Percentiles rank a stretch among this genome's conserved stretches.
Conservation (phyloP, 2,329 filamentous ascomycete species). For the Ceratocystis smalleyi region DNA sequence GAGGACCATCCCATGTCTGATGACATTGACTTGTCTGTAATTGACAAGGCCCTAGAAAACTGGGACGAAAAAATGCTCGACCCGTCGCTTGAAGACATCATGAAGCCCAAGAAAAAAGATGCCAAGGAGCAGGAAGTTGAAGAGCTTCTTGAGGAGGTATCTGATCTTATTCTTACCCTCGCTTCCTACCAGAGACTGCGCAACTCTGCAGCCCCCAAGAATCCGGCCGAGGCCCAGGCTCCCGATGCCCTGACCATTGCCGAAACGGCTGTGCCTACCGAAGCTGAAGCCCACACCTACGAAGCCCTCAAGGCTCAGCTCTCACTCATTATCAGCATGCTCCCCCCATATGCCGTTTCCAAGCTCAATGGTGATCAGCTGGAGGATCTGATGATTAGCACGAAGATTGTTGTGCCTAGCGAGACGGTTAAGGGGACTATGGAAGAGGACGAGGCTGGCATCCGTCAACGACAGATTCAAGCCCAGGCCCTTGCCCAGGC, state of each 20-base stretch:
- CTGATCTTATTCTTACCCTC: constrained; percentile 60
- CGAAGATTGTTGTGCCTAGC: constrained; percentile 55
- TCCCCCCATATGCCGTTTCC: constrained; percentile 74
- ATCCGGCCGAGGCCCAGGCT: constrained; percentile 45
- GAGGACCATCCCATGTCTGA: constrained; percentile 25
- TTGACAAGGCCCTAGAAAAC: constrained; percentile 40
- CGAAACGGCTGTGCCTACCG: constrained; percentile 49
- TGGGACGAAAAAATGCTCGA: constrained; percentile 45
- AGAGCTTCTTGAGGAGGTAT: constrained; percentile 57
- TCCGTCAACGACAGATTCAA: constrained; percentile 35
- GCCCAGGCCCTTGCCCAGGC: constrained; percentile 19
- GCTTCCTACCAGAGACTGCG: constrained; percentile 67
- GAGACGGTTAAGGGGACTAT: constrained; percentile 63
- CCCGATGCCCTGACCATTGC: constrained; percentile 54
- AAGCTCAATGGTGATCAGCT: constrained; percentile 76
- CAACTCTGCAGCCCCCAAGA: constrained; percentile 49
- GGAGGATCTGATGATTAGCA: constrained; percentile 69
- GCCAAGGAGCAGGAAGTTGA: constrained; percentile 52
- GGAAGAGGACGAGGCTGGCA: constrained; percentile 61
- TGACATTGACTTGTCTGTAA: constrained; percentile 36
- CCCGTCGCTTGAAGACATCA: constrained; percentile 38
- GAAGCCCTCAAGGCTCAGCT: constrained; percentile 62
- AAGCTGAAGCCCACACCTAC: constrained; percentile 47
- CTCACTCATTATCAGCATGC: constrained; percentile 51
- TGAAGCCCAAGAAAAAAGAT: constrained; percentile 35